A percentile compares a stretch with the other conserved stretches of the same genome.
Conservation (phyloP, 2,329 filamentous ascomycete genomes). For the Aspergillus ruber region DNA sequence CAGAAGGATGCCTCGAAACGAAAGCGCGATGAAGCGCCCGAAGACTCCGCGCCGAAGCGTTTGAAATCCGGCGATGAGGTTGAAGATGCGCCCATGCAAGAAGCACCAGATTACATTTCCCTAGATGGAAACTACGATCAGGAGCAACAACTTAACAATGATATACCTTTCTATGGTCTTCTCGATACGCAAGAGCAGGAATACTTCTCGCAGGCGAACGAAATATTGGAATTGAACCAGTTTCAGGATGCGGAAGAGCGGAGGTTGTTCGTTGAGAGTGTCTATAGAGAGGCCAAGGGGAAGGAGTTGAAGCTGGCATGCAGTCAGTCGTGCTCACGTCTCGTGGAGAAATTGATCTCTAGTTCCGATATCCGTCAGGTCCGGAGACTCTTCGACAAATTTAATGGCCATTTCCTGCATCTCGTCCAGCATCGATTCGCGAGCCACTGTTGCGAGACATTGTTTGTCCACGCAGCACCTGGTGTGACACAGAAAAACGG, state of each 20-base stretch:
- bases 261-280: slow-evolving; percentile 66
- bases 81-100: slow-evolving; percentile 14
- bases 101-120: slow-evolving; percentile 32
- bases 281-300: slow-evolving; percentile 77
- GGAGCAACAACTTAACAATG: slow-evolving; percentile 27
- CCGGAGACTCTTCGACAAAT: slow-evolving; percentile 78
- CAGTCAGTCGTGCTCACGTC: slow-evolving; percentile 87
- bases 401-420: slow-evolving; percentile 78
- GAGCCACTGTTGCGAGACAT: slow-evolving; percentile 90
- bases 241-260: slow-evolving; percentile 72
- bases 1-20: slow-evolving; percentile 33
- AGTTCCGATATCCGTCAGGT: slow-evolving; percentile 73
- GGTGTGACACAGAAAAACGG: slow-evolving; percentile 67
- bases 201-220: slow-evolving; percentile 86
- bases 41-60: slow-evolving; percentile 32
- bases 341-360: slow-evolving; percentile 87
- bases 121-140: slow-evolving; percentile 23
- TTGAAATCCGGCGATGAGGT: slow-evolving; percentile 25
- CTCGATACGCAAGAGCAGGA: slow-evolving; percentile 90
- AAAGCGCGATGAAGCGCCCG: slow-evolving; percentile 28
- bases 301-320: slow-evolving; percentile 96
- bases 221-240: slow-evolving; percentile 82
- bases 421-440: slow-evolving; percentile 94
- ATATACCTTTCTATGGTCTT: slow-evolving; percentile 83
- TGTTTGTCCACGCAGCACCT: slow-evolving; percentile 78